A percentile compares a stretch with the other conserved stretches of the same genome.
Evolutionary conservation across 2,329 filamentous ascomycete species (phyloP).

Genomic region (Alternaria triticimaculans): DNA sequence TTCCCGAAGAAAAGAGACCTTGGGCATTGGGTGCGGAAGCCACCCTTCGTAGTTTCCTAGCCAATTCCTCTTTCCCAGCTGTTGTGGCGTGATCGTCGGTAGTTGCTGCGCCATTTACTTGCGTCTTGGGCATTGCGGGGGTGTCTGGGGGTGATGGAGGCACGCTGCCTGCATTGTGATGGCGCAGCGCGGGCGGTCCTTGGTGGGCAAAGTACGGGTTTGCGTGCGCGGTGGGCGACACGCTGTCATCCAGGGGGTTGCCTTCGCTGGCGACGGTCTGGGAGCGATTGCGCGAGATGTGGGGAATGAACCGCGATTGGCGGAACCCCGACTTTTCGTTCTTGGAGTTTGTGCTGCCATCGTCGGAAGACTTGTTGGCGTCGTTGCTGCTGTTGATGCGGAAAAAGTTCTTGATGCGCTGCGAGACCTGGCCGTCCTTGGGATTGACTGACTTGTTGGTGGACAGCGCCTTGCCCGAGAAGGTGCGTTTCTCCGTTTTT

Average conservation of each 20-base stretch:
- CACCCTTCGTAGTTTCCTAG: constrained; percentile 88
- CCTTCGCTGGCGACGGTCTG: constrained; percentile 93
- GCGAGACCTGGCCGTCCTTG: constrained; percentile 63
- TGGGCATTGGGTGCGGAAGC: constrained; percentile 97
- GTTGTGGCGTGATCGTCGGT: constrained; percentile 70
- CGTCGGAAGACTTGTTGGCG: constrained; percentile 49
- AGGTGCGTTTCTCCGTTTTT: constrained; percentile 58
- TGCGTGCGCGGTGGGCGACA: constrained; percentile 90
- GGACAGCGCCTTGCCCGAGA: constrained; percentile 55
- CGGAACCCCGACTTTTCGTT: constrained; percentile 74
- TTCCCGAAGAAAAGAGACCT: constrained; percentile 72
- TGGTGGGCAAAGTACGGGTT: constrained; percentile 99
- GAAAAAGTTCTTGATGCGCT: constrained; percentile 74
- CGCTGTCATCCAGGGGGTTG: constrained; percentile 83
- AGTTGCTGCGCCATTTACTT: constrained; percentile 72
- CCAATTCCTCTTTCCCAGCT: constrained; percentile 90
- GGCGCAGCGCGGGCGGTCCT: constrained; percentile 87
- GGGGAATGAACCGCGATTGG: constrained; percentile 87
- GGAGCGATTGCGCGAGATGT: constrained; percentile 85
- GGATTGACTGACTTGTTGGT: constrained; percentile 57
- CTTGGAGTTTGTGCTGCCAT: constrained; percentile 56
- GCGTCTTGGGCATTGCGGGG: constrained; percentile 67
- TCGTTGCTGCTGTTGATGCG: constrained; percentile 65
- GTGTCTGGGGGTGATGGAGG: constrained; percentile 93
- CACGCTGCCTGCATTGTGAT: constrained; percentile 93